These are phyloP conservation scores for Cucurbita ficifolia DNA, from an alignment of 306 rosid genomes.

Conservation along the genomic window DNA sequence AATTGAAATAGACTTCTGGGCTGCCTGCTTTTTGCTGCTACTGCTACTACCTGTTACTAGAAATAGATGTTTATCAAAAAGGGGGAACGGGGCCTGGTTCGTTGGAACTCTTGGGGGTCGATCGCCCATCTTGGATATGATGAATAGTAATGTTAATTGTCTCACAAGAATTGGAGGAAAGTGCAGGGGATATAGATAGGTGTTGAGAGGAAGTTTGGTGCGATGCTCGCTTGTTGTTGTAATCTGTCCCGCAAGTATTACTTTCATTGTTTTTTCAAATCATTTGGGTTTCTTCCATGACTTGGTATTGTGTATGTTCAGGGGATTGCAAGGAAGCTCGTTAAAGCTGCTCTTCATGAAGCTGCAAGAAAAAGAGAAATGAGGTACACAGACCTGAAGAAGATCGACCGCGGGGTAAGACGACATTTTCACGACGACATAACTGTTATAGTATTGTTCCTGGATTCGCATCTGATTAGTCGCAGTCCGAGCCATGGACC, in stretches of 20 bases:
- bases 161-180: neutral
- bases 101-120: no score
- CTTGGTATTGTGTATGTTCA: conserved; percentile 2
- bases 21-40: neutral
- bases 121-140: neutral
- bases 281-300: neutral
- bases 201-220: no score
- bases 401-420: conserved; percentile 87
- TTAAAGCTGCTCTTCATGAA: conserved; percentile 60
- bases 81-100: no score
- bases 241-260: neutral
- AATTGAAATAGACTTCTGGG: neutral
- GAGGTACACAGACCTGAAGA: conserved; percentile 84
- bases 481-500: conserved; percentile 37
- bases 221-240: neutral
- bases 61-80: neutral
- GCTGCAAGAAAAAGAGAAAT: conserved; percentile 96
- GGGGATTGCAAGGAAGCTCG: conserved; percentile 76
- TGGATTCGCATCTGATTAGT: conserved; percentile 42
- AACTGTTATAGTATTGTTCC: conserved; percentile 73
- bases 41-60: neutral
- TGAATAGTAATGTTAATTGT: neutral
- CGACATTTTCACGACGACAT: conserved; percentile 97
- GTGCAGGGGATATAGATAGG: no score
- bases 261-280: neutral